A percentile compares a stretch with the other conserved stretches of the same genome.
Conservation (phyloP, 2,329 filamentous ascomycete genomes). For the Teratosphaeria pseudoeucalypti region DNA sequence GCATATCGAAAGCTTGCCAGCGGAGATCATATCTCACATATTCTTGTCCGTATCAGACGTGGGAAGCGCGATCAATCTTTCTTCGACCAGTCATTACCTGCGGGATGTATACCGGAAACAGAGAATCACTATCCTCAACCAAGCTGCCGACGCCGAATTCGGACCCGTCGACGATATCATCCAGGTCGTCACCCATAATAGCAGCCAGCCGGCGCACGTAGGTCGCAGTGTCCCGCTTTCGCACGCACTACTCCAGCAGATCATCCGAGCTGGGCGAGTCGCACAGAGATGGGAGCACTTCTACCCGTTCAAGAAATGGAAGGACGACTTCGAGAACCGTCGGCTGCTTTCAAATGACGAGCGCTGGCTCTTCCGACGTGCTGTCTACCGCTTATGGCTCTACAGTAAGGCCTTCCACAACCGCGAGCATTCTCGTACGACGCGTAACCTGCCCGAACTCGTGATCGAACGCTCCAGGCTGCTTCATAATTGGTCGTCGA, state of each 20-base stretch:
- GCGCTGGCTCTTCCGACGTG: constrained; percentile 42
- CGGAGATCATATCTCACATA: constrained; percentile 49
- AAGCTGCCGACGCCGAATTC: constrained; percentile 45
- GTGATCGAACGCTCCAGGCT: constrained; percentile 45
- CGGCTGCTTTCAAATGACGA: constrained; percentile 43
- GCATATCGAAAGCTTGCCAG: constrained; percentile 45
- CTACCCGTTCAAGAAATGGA: constrained; percentile 56
- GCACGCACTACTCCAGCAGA: constrained; percentile 44
- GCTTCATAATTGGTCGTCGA: constrained; percentile 48
- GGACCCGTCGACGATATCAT: constrained; percentile 49
- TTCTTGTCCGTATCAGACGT: constrained; percentile 44
- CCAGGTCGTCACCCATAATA: constrained; percentile 51
- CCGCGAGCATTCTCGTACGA: constrained; percentile 39
- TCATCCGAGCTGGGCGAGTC: constrained; percentile 43
- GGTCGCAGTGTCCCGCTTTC: constrained; percentile 44
- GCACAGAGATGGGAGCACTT: constrained; percentile 50
- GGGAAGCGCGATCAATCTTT: constrained; percentile 43
- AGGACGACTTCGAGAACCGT: constrained; percentile 44
- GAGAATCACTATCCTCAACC: constrained; percentile 44
- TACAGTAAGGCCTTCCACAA: constrained; percentile 50
- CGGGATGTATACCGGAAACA: constrained; percentile 42
- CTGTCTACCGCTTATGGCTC: constrained; percentile 52
- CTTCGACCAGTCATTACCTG: constrained; percentile 46
- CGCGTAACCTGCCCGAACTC: constrained; percentile 36
- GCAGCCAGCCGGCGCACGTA: constrained; percentile 47